These are phyloP conservation scores for Russula olivacea DNA, from an alignment of 768 basidiomycete genomes.

Conservation along the genomic window DNA sequence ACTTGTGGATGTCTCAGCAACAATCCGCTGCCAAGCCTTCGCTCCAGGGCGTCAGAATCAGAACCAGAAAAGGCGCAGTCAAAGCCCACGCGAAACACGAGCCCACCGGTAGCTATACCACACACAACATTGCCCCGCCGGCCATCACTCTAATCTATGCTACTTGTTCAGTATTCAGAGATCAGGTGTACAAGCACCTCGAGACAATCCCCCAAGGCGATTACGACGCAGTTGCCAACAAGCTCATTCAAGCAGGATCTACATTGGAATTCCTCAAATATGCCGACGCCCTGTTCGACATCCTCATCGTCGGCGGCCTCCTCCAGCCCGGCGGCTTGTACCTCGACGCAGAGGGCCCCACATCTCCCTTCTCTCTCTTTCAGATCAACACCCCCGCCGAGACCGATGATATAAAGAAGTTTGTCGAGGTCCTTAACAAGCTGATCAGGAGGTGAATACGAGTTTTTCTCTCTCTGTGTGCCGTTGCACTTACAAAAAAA, in stretches of 20 bases:
- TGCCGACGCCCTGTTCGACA: constrained; percentile 93
- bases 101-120: constrained; percentile 75
- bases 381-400: constrained; percentile 73
- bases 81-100: constrained; percentile 94
- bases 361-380: constrained; percentile 85
- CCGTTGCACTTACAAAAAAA: constrained; percentile 11
- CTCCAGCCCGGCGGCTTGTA: constrained; percentile 94
- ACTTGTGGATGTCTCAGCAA: constrained; percentile 91
- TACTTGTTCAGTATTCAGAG: constrained; percentile 67
- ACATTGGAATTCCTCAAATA: constrained; percentile 96
- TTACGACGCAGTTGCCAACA: constrained; percentile 75
- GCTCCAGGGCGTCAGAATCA: constrained; percentile 88
- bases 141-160: too few relatives aligned
- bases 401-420: constrained; percentile 84
- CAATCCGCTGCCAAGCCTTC: constrained; percentile 77
- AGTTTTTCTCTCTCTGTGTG: background rate
- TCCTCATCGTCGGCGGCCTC: constrained; percentile 91
- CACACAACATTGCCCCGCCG: too few relatives aligned
- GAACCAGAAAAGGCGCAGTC: constrained; percentile 87
- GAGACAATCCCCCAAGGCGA: constrained; percentile 75
- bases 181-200: constrained; percentile 87
- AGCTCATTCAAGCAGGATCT: constrained; percentile 86
- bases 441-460: constrained; percentile 80
- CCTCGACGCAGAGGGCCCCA: constrained; percentile 79
- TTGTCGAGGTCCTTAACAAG: constrained; percentile 91